Base-by-base conservation (phyloP, 2,329 filamentous ascomycete species). In the Penicillium thymicola region DNA sequence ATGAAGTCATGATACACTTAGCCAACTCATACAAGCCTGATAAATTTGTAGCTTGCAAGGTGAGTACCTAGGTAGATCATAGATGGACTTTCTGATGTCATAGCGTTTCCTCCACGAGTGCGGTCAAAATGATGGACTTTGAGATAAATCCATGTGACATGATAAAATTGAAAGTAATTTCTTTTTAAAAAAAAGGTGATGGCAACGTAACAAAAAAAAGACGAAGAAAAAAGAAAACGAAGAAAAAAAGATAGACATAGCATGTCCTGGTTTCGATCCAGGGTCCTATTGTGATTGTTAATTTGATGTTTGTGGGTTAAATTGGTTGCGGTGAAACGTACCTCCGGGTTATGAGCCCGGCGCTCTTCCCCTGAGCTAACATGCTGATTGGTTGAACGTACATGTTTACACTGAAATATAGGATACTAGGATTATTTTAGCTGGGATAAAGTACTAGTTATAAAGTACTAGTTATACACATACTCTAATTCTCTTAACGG, bases 271-370 rank as follows among this genome's bases (percentile, higher is more conserved):
- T 46, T 46, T 46, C 43, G 43, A 46, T 46, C 43, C 43, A 46
- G 43, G 43, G 43, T 23, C 43, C 43, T 42, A 1, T 42, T 25
- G 21, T 3, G 14, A 16, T 36, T 36, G 40, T 42, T 42, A 42
- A 21, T 42, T 42, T 5, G 4, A 25, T 25, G 21, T 42, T 44
- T n/a, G 2, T 3, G 2, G 0, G 4, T 21, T 21, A 42, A 42
- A 25, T 4, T 44, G 42, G 3, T 44, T 18, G 9, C 42, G 42
- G 42, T 30, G 21, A 44, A 32, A 13, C 42, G 37, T 51, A 65
- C 73, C 71, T 76, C 72, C 73, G 74, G 74, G 75, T 76, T 76
- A 76, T 76, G 75, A 76, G 74, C 74, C 74, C 74, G 73, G 74
- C 73, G 73, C 75, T 75, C 73, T 76, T 74, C 74, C 74, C 64